Percentiles rank a stretch among this genome's conserved stretches.
Evolutionary conservation across 2,329 filamentous ascomycete genomes (phyloP).

Genomic region (Zymoseptoria pseudotritici): DNA sequence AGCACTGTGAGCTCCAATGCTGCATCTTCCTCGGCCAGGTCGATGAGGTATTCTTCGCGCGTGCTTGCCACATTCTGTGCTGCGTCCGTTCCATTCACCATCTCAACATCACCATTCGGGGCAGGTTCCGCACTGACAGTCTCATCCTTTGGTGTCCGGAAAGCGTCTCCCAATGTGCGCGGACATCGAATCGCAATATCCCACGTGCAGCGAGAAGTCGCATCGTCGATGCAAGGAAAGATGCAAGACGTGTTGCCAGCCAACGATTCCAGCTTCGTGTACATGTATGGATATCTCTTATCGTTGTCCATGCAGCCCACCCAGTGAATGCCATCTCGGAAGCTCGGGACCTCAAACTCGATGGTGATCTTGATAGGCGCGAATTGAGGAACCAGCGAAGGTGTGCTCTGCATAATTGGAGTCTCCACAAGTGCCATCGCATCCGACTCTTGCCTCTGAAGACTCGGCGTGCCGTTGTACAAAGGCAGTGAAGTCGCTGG

Average conservation of each 20-base stretch:
- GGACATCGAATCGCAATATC: slow-evolving; percentile 81
- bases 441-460: slow-evolving; percentile 28
- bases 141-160: slow-evolving; percentile 32
- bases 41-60: slow-evolving; percentile 34
- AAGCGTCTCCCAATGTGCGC: slow-evolving; percentile 73
- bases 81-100: slow-evolving; percentile 30
- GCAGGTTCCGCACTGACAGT: slow-evolving; percentile 30
- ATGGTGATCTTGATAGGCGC: slow-evolving; percentile 59
- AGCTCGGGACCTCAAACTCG: slow-evolving; percentile 67
- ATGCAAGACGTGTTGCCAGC: slow-evolving; percentile 75
- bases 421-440: slow-evolving; percentile 27
- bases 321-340: slow-evolving; percentile 85
- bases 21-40: slow-evolving; percentile 68
- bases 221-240: slow-evolving; percentile 89
- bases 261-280: slow-evolving; percentile 73
- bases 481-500: slow-evolving; percentile 17
- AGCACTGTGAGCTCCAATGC: slow-evolving; percentile 82
- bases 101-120: slow-evolving; percentile 27
- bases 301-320: slow-evolving; percentile 77
- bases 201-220: slow-evolving; percentile 74
- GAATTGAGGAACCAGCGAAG: slow-evolving; percentile 37
- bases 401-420: slow-evolving; percentile 19
- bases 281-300: slow-evolving; percentile 79
- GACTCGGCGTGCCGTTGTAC: slow-evolving; percentile 39
- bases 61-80: slow-evolving; percentile 21